Percentiles rank a stretch among this genome's conserved stretches.
Evolutionary conservation across 257 asterid genomes (phyloP).

Genomic region (Nicotiana tomentosiformis): DNA sequence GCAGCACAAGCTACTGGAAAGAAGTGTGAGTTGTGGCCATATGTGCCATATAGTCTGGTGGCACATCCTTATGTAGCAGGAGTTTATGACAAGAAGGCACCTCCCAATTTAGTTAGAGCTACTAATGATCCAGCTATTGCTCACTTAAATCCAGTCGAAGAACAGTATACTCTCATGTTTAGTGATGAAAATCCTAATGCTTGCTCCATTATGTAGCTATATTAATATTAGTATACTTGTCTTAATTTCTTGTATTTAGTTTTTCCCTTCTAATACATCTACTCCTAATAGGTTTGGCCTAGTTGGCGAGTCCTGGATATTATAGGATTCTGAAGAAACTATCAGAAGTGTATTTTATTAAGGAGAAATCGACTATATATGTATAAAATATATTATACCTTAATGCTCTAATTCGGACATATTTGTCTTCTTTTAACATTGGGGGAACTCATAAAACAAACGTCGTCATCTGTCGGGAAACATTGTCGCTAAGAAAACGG

Average conservation of each 20-base stretch:
- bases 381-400: no score
- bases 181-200: slow-evolving; percentile 83
- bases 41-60: slow-evolving; percentile 55
- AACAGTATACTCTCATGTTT: slow-evolving; percentile 68
- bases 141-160: slow-evolving; percentile 65
- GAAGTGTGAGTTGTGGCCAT: slow-evolving; percentile 82
- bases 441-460: neutral
- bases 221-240: neutral
- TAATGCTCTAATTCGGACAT: no score
- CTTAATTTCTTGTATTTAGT: neutral
- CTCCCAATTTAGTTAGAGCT: slow-evolving; percentile 58
- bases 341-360: neutral
- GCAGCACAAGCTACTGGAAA: slow-evolving; percentile 59
- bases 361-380: neutral
- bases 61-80: slow-evolving; percentile 84
- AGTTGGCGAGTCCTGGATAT: neutral
- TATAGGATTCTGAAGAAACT: neutral
- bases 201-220: slow-evolving; percentile 61
- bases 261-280: no score
- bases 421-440: neutral
- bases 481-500: no score
- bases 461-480: neutral
- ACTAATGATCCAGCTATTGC: slow-evolving; percentile 67
- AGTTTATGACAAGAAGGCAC: slow-evolving; percentile 90
- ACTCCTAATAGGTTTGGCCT: neutral